Base-by-base conservation (phyloP, 139 green algal species). In the Eudorina sp. region DNA sequence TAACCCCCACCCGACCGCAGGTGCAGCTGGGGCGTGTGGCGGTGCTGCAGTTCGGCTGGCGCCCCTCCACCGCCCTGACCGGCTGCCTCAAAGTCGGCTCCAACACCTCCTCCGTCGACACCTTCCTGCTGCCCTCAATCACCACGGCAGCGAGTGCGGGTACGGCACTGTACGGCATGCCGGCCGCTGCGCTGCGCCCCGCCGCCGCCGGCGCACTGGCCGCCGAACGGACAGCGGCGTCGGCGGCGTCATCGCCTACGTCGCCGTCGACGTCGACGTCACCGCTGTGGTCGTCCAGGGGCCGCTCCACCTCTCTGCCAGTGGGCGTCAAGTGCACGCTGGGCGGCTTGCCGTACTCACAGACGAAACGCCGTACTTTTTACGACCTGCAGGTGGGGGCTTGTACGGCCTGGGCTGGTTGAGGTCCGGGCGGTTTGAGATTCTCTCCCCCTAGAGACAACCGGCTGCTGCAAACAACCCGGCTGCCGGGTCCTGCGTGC, bases 331-430 rank as follows among this genome's bases (percentile, higher is more conserved):
- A 19, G 14, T 82, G 73, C 73, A 45, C 29, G 29, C n/a, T 82
- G 29, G 45, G 13, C 21, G 45, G 25, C 7, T 0, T 62, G 73
- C 73, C 73, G 29, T 64, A 64, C 29, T 13, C 9, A 4, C 45
- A 64, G 73, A 9, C 45, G 13, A 41, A 27, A 9, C 45, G 73
- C 7, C 73, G 73, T 27, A 64, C 73, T 0, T 82, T 82, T n/a
- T 82, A 82, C 46, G 73, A 82, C 73, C 29, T 82, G 46, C 46
- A 16, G 73, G 73, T 81, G 45, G 45, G 73, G 9, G 6, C 58
- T n/a, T n/a, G n/a, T n/a, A n/a, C n/a, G n/a, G n/a, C n/a, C n/a
- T n/a, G n/a, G n/a, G n/a, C n/a, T n/a, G n/a, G n/a, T n/a, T n/a
- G n/a, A n/a, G n/a, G n/a, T n/a, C n/a, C n/a, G n/a, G n/a, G n/a